Conservation (phyloP, 805 yeast species). For the Starmera quercuum region DNA sequence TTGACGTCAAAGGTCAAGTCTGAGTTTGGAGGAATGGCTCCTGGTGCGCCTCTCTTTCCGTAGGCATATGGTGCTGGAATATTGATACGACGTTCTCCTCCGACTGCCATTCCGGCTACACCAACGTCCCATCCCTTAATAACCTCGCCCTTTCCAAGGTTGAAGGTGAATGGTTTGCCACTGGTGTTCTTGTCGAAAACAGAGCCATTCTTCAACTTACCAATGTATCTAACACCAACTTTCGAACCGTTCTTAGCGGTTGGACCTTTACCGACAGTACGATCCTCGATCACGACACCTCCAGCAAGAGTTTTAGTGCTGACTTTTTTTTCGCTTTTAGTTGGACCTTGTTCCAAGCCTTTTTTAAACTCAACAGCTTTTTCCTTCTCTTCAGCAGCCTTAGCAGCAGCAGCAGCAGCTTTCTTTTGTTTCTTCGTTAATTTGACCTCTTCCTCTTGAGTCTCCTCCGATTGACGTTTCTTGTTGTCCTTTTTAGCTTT, state of each 20-base stretch:
- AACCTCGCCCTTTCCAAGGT: conserved; percentile 95
- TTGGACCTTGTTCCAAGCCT: conserved; percentile 92
- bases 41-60: conserved; percentile 91
- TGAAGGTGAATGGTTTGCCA: conserved; percentile 92
- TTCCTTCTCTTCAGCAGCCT: conserved; percentile 16
- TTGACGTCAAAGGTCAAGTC: conserved; percentile 95
- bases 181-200: conserved; percentile 94
- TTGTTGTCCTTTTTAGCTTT: conserved; percentile 17
- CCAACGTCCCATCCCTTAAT: conserved; percentile 99
- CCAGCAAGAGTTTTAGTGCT: conserved; percentile 81
- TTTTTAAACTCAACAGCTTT: conserved; percentile 73
- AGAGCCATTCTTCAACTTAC: conserved; percentile 94
- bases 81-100: conserved; percentile 96
- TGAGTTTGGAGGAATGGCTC: conserved; percentile 89
- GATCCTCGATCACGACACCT: conserved; percentile 91
- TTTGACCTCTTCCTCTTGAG: conserved; percentile 22
- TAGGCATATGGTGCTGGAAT: conserved; percentile 96
- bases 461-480: conserved; percentile 25
- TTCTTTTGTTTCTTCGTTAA: conserved; percentile 13
- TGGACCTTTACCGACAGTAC: conserved; percentile 82
- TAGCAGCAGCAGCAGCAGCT: conserved; percentile 23
- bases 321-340: conserved; percentile 48
- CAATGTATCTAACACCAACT: conserved; percentile 96
- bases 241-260: conserved; percentile 81
- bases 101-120: conserved; percentile 96